Conservation (phyloP, 306 rosid genomes). For the Casuarina cunninghamiana region DNA sequence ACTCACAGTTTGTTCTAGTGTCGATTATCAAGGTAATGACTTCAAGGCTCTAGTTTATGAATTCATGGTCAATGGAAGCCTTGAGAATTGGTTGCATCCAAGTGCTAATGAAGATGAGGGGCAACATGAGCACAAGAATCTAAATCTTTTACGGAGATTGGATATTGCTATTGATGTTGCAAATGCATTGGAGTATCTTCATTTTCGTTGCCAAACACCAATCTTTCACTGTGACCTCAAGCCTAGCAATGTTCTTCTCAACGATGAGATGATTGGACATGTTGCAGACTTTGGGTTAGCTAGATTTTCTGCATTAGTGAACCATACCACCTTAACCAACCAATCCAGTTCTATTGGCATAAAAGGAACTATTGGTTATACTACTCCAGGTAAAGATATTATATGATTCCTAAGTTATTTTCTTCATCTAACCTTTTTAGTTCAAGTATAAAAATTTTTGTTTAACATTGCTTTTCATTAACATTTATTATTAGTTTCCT, state of each 20-base stretch:
- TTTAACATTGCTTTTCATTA: not conserved
- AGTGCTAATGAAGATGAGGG: too few relatives aligned
- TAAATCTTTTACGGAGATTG: slow-evolving; percentile 11
- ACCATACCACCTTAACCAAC: not conserved
- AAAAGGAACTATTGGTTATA: not conserved
- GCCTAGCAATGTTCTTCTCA: too few relatives aligned
- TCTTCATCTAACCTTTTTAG: not conserved
- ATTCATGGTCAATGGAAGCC: too few relatives aligned
- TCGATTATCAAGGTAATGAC: too few relatives aligned
- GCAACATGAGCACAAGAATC: too few relatives aligned
- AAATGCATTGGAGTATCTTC: not conserved
- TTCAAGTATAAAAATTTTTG: not conserved
- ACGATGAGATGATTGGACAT: not conserved
- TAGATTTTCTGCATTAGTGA: not conserved
- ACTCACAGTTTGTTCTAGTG: too few relatives aligned
- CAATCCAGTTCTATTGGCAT: not conserved
- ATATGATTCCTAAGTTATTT: not conserved
- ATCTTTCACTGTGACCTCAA: too few relatives aligned
- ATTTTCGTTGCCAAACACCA: too few relatives aligned
- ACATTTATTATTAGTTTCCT: not conserved
- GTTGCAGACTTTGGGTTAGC: not conserved
- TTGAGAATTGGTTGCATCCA: too few relatives aligned
- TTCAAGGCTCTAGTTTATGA: too few relatives aligned
- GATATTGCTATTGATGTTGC: not conserved
- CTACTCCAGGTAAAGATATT: not conserved